phyloP scores from a whole-genome alignment of 2,329 filamentous ascomycete species.

The Hypoxylon rubiginosum region DNA sequence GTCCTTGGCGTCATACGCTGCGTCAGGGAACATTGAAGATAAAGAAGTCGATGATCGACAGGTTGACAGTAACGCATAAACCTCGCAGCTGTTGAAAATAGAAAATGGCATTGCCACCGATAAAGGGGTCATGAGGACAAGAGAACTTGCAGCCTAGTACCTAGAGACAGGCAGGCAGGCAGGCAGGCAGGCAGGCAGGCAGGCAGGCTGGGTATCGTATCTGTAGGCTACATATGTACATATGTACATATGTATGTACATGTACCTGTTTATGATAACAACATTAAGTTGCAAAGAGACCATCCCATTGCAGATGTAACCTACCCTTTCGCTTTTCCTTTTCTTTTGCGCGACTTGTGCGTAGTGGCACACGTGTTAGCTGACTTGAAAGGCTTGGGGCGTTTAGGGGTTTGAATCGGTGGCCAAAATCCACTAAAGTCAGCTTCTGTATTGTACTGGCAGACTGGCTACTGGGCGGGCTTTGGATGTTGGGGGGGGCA shows the following conservation, averaged over 20 bases:
- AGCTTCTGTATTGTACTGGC: slow-evolving; percentile 17
- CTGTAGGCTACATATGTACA: no score
- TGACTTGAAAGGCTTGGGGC: slow-evolving; percentile 2
- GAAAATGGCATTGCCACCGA: slow-evolving; percentile 22
- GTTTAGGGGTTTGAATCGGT: not conserved
- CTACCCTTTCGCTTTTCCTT: slow-evolving; percentile 26
- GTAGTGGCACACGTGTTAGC: slow-evolving; percentile 15
- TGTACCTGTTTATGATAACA: not conserved
- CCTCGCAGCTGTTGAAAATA: slow-evolving; percentile 15
- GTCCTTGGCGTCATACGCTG: slow-evolving; percentile 19
- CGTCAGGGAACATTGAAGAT: slow-evolving; percentile 11
- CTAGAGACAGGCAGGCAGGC: no score
- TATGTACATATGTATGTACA: no score
- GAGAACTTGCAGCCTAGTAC: not conserved
- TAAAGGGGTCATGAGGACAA: slow-evolving; percentile 6
- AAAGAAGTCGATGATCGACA: slow-evolving; percentile 25
- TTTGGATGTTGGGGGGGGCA: not conserved
- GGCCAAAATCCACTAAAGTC: slow-evolving; percentile 6
- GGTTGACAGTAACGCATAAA: slow-evolving; percentile 36
- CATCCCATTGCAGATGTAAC: not conserved
- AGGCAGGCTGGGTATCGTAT: no score
- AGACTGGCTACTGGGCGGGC: no score
- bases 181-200: no score
- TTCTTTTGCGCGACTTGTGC: slow-evolving; percentile 46
- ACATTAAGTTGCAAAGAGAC: not conserved